Percentiles rank a stretch among this genome's conserved stretches.
Conservation (phyloP, 148 eudicot genomes). For the Heliamphora exappendiculata region DNA sequence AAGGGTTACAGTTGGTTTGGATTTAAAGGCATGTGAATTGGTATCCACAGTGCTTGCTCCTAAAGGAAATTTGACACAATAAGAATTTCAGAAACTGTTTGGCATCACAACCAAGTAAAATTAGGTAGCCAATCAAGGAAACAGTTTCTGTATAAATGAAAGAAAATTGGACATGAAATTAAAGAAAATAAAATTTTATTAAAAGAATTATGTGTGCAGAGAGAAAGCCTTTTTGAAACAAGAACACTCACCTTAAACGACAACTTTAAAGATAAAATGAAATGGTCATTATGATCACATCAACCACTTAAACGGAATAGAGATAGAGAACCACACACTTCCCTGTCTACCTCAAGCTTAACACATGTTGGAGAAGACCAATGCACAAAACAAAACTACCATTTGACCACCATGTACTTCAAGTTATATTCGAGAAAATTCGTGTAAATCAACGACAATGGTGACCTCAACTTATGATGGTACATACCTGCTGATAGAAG, state of each 20-base stretch:
- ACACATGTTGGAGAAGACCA: not conserved
- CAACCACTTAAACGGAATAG: not conserved
- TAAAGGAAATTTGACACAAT: not conserved
- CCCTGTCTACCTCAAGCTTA: not conserved
- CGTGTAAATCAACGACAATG: not conserved
- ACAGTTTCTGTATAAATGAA: not conserved
- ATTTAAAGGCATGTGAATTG: not conserved
- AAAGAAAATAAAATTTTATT: not conserved
- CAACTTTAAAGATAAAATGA: not conserved
- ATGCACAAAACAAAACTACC: not conserved
- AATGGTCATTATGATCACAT: not conserved
- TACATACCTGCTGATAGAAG: slow-evolving; percentile 62
- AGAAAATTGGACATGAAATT: not conserved
- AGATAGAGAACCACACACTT: not conserved
- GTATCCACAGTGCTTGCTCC: not conserved
- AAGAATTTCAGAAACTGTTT: not conserved
- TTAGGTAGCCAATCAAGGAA: not conserved
- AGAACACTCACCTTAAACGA: not conserved
- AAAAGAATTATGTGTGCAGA: not conserved
- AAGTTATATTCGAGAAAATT: not conserved
- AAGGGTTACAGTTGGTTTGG: not conserved
- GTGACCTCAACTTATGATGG: slow-evolving; percentile 1
- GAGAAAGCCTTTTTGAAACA: not conserved
- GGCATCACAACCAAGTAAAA: not conserved
- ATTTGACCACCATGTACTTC: not conserved